These are phyloP conservation scores for Talinum fruticosum DNA, from an alignment of 148 eudicot species.

Conservation along the genomic window DNA sequence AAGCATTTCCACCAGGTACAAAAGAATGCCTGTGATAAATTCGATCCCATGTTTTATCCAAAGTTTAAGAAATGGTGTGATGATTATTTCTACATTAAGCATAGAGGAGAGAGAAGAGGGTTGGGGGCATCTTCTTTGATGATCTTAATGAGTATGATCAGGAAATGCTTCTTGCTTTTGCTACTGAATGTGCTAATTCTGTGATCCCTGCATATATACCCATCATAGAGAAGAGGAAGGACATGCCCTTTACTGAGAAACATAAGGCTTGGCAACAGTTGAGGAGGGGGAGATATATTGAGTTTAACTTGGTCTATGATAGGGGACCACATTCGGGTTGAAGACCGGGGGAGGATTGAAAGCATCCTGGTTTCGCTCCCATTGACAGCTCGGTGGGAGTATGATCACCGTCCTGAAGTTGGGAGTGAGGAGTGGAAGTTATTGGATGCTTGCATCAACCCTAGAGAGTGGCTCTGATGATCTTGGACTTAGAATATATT, in stretches of 20 bases:
- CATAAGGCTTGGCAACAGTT: slow-evolving; percentile 1
- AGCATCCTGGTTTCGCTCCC: slow-evolving; percentile 5
- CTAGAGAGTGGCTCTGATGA: slow-evolving; percentile 9
- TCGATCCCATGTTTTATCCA: slow-evolving; percentile 10
- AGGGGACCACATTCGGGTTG: slow-evolving; percentile 2
- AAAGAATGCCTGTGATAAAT: slow-evolving; percentile 7
- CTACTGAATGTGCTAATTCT: slow-evolving; percentile 11
- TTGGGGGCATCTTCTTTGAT: slow-evolving; percentile 8
- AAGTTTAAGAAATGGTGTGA: slow-evolving; percentile 13
- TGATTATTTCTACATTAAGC: slow-evolving; percentile 11
- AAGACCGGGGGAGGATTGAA: neutral
- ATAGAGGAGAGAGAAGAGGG: slow-evolving; percentile 11
- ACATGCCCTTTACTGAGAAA: neutral
- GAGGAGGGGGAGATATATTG: slow-evolving; percentile 9
- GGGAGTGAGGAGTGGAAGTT: slow-evolving; percentile 11
- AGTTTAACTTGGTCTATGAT: slow-evolving; percentile 9
- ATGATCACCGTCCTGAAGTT: neutral
- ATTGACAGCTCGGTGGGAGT: slow-evolving; percentile 7
- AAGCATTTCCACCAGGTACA: slow-evolving; percentile 10
- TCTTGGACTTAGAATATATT: neutral
- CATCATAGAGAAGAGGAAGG: slow-evolving; percentile 12
- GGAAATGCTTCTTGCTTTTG: slow-evolving; percentile 1
- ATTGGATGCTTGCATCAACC: slow-evolving; percentile 8
- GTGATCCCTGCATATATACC: slow-evolving; percentile 9
- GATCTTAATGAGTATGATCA: slow-evolving; percentile 7